These are phyloP conservation scores for Penicillium sp. DNA, from an alignment of 2,329 filamentous ascomycete genomes.

Conservation along the genomic window DNA sequence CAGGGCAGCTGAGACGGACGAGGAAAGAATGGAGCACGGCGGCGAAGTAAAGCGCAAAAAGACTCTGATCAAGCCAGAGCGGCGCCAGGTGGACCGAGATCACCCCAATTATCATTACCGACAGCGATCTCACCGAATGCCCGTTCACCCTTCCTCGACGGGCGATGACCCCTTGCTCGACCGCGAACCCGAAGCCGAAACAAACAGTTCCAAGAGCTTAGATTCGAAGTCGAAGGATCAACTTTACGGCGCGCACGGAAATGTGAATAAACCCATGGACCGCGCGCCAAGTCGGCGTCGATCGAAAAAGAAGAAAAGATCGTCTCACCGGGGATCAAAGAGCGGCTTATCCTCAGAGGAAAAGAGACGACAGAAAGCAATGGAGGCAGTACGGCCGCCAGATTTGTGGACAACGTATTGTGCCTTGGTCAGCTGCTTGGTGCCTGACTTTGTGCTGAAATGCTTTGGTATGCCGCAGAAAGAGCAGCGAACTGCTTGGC, in stretches of 20 bases:
- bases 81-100: slow-evolving; percentile 79
- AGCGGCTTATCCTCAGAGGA: slow-evolving; percentile 63
- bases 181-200: slow-evolving; percentile 59
- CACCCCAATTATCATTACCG: slow-evolving; percentile 96
- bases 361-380: slow-evolving; percentile 60
- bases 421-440: slow-evolving; percentile 91
- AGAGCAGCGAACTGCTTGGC: slow-evolving; percentile 89
- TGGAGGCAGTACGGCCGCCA: slow-evolving; percentile 71
- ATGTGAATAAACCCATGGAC: slow-evolving; percentile 49
- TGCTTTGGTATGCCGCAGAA: slow-evolving; percentile 85
- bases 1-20: slow-evolving; percentile 48
- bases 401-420: slow-evolving; percentile 97
- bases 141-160: slow-evolving; percentile 84
- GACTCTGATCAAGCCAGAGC: slow-evolving; percentile 86
- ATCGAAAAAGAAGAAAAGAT: slow-evolving; percentile 58
- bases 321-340: slow-evolving; percentile 65
- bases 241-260: slow-evolving; percentile 38
- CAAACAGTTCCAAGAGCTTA: slow-evolving; percentile 65
- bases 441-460: slow-evolving; percentile 77
- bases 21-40: slow-evolving; percentile 57
- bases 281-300: slow-evolving; percentile 44
- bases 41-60: slow-evolving; percentile 70
- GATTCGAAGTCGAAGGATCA: slow-evolving; percentile 54
- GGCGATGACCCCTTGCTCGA: slow-evolving; percentile 88
- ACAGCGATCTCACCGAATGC: slow-evolving; percentile 92